Conservation (phyloP, 2,329 filamentous ascomycete species). For the Fusarium mexicanum region DNA sequence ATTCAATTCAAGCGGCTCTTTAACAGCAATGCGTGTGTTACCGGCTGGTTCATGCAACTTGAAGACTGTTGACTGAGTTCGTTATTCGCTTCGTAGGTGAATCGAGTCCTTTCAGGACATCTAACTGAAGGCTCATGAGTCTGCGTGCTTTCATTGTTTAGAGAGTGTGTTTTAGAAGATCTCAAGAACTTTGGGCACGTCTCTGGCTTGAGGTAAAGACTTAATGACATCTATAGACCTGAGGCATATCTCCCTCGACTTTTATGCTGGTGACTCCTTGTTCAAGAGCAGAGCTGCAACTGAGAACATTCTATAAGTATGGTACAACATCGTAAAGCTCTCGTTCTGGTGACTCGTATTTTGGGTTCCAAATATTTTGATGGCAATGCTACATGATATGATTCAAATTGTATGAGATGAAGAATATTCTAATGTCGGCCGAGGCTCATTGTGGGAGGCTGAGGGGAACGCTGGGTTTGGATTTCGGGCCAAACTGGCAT, state of each 20-base stretch:
- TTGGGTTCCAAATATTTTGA: accelerated
- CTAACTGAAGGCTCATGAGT: background rate
- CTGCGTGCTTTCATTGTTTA: background rate
- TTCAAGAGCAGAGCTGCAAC: background rate
- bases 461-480: background rate
- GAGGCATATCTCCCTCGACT: background rate
- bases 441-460: background rate
- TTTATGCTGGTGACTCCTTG: background rate
- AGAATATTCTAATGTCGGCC: no score
- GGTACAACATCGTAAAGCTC: background rate
- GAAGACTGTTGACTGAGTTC: background rate
- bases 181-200: background rate
- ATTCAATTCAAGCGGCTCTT: background rate
- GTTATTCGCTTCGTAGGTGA: background rate
- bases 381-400: no score
- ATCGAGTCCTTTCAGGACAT: no score
- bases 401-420: no score
- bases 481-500: background rate
- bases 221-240: no score
- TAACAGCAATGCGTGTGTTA: background rate
- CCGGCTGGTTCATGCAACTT: no score
- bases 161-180: background rate
- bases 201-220: background rate
- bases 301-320: background rate
- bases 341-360: background rate